Base-by-base conservation (phyloP, 1,139 yeast genomes). In the Debaryomyces psychrophilus region DNA sequence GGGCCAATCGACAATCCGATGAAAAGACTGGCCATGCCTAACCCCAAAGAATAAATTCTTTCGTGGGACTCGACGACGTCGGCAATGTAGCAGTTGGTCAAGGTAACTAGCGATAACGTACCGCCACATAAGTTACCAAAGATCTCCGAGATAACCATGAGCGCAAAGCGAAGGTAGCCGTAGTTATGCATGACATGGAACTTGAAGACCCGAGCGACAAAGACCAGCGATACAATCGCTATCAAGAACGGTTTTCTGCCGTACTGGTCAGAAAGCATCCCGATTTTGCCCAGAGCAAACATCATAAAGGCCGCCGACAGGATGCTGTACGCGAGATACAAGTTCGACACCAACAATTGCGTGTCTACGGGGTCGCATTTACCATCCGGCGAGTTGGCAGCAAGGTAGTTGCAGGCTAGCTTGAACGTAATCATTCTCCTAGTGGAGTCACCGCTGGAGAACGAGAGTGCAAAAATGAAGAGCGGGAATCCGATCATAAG, bases 1-100 rank as follows among this genome's bases (percentile, higher is more conserved):
- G 95, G 95, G 1, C 93, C 93, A 12, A 77, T 23, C 1, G 86
- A 83, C 51, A 83, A 60, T 0, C 92, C 92, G 4, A 76, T 68
- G 56, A 77, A 85, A 48, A 85, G 58, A 20, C 79, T 66, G 0
- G 90, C 89, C 46, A 77, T 71, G 26, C 79, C 65, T 31, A 78
- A 62, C 0, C 90, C 89, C 50, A 87, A 67, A 1, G 76, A 68
- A 44, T 77, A 76, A 14, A 81, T 77, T 48, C 93, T 65, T 44
- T 76, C 68, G 28, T 68, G 69, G 1, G 85, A 76, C 12, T 79
- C 82, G 11, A 80, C 82, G 40, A 84, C 79, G 62, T 87, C 95
- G 4, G 87, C 71, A 25, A 85, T 71, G 56, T 85, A 87, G 41
- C 88, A 76, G 52, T 79, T 79, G 12, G 77, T 65, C 26, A 85